Base-by-base conservation (phyloP, 1,284 basidiomycete species). In the Rhodotorula sp. region DNA sequence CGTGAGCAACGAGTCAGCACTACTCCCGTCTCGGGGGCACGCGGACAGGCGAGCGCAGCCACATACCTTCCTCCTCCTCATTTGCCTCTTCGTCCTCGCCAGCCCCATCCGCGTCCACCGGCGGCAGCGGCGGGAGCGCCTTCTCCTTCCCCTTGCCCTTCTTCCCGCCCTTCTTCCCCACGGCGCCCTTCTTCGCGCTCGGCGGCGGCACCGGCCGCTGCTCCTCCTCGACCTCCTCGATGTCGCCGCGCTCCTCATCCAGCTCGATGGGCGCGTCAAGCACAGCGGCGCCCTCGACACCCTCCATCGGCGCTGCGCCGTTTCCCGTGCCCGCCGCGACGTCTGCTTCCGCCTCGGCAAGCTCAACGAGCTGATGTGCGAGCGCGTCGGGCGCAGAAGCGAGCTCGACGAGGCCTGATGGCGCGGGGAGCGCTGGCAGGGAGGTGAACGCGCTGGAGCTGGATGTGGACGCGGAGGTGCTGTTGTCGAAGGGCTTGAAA, bases 31-130 rank as follows among this genome's bases (percentile, higher is more conserved):
- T 10, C 4, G 22, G 15, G 4, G 6, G 6, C 1, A 44, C 12
- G 41, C 12, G 37, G 27, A 32, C 7, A 22, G 21, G 5, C 22
- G 17, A 27, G 1, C 2, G 51, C 4, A 25, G n/a, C 12, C 10
- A 65, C 73, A 32, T 29, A 70, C 72, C 74, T 34, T 71, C 75
- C 36, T 76, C 72, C n/a, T 69, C 70, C 34, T 72, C 72, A 1
- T 50, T 54, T 17, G 66, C 53, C 1, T 34, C 54, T 0, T 60
- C 70, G 9, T 64, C 64, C 19, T 55, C 64, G 2, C 10, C 64
- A 2, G 56, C 54, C 54, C 53, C 34, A 13, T 61, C 67, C 41
- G 27, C 44, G 17, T 67, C 67, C 48, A 44, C 34, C 3, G 13
- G n/a, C 50, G 50, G 13, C 50, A 25, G 46, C 9, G 50, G 7